A percentile compares a stretch with the other conserved stretches of the same genome.
phyloP scores from a whole-genome alignment of 202 grass and related monocot genomes.

The Elaeis oleifera region DNA sequence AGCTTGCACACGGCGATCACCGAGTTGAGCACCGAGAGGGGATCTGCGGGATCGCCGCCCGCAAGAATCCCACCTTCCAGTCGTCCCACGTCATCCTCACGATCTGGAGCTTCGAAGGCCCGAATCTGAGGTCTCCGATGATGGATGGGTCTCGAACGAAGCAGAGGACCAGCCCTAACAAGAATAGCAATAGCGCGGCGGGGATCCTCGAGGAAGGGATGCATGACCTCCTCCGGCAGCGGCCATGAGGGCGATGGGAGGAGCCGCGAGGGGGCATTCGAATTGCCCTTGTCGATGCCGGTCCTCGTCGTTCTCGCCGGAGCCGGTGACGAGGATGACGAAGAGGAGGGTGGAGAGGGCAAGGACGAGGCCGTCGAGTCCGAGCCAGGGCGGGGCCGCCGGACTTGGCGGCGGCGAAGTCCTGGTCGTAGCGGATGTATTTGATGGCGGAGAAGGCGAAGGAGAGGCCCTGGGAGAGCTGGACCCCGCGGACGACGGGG shows the following conservation, averaged over 20 bases:
- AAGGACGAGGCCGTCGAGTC: constrained; percentile 58
- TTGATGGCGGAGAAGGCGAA: constrained; percentile 75
- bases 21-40: constrained; percentile 75
- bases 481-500: constrained; percentile 61
- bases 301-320: constrained; percentile 40
- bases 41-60: constrained; percentile 66
- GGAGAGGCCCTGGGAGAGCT: constrained; percentile 62
- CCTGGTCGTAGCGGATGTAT: constrained; percentile 61
- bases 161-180: constrained; percentile 47
- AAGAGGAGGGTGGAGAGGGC: constrained; percentile 59
- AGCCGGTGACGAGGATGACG: constrained; percentile 51
- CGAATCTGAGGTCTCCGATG: constrained; percentile 38
- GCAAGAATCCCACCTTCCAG: constrained; percentile 62
- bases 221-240: constrained; percentile 11
- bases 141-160: constrained; percentile 56
- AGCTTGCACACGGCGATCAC: constrained; percentile 93
- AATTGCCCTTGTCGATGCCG: neutral
- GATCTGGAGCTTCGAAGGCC: constrained; percentile 41
- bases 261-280: neutral
- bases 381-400: constrained; percentile 38
- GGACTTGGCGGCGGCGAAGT: constrained; percentile 52
- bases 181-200: constrained; percentile 48
- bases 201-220: constrained; percentile 28
- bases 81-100: constrained; percentile 57
- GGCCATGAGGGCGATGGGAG: neutral